Conservation (phyloP, 805 yeast species). For the Nakazawaea wyomingensis region DNA sequence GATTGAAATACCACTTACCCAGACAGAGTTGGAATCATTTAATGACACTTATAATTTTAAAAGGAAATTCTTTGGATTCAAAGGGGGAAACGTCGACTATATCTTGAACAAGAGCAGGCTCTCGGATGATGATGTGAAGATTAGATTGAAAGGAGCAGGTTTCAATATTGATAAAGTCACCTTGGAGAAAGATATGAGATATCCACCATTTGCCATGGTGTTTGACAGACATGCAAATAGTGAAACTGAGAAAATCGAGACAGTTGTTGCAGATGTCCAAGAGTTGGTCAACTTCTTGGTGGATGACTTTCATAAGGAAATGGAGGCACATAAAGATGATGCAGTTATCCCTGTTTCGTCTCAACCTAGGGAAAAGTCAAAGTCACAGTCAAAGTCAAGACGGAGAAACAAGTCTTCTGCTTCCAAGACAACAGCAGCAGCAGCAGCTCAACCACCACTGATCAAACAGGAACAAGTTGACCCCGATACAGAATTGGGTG, state of each 20-base stretch:
- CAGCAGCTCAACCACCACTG: too few species aligned
- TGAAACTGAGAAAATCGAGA: background rate
- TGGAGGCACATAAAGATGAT: background rate
- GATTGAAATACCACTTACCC: background rate
- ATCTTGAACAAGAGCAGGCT: background rate
- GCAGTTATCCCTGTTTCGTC: too few species aligned
- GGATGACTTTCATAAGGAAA: background rate
- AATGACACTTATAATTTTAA: background rate
- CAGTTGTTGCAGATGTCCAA: background rate
- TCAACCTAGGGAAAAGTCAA: background rate
- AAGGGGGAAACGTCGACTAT: background rate
- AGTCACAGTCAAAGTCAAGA: background rate
- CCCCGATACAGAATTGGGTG: background rate
- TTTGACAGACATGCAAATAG: background rate
- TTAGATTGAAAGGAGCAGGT: conserved; percentile 3
- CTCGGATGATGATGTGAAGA: background rate
- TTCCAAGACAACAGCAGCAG: background rate
- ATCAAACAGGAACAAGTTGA: too few species aligned
- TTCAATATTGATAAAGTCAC: background rate
- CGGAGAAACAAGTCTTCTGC: too few species aligned
- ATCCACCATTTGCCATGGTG: background rate
- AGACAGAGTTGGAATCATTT: background rate
- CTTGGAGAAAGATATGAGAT: background rate
- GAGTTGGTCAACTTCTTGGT: background rate
- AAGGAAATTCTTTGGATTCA: background rate